A percentile compares a stretch with the other conserved stretches of the same genome.
Evolutionary conservation across 306 rosid genomes (phyloP).

Genomic region (Fragaria nilgerrensis): DNA sequence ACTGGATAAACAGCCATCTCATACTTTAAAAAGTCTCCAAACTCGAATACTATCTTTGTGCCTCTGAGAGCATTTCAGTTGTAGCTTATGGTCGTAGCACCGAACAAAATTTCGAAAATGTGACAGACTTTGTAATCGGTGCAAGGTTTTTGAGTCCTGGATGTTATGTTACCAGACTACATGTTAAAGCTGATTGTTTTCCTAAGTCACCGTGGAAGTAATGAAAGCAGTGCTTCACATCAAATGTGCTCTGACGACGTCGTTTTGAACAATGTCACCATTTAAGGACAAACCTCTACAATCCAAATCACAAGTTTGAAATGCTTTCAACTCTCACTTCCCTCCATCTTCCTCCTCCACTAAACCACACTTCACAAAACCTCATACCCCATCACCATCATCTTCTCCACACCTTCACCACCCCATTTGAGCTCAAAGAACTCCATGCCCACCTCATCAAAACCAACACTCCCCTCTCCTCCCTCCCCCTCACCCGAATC

Average conservation of each 20-base stretch:
- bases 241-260: not conserved
- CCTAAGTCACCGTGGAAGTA: too few species aligned
- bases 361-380: not conserved
- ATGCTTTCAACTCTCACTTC: constrained; percentile 23
- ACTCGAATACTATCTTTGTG: not conserved
- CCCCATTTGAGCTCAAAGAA: constrained; percentile 55
- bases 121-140: not conserved
- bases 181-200: not conserved
- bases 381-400: constrained; percentile 30
- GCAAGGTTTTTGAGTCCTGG: not conserved
- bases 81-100: not conserved
- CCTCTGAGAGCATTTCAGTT: not conserved
- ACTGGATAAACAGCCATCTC: not conserved
- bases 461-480: constrained; percentile 37
- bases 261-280: not conserved
- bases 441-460: constrained; percentile 53
- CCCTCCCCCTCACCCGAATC: constrained; percentile 45
- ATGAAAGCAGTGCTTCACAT: too few species aligned
- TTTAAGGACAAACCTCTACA: not conserved
- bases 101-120: not conserved
- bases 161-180: too few species aligned
- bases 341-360: constrained; percentile 4
- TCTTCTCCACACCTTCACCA: constrained; percentile 42
- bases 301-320: not conserved
- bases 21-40: not conserved